Evolutionary conservation across 768 basidiomycete species (phyloP).

Genomic region (Terana coerulea): DNA sequence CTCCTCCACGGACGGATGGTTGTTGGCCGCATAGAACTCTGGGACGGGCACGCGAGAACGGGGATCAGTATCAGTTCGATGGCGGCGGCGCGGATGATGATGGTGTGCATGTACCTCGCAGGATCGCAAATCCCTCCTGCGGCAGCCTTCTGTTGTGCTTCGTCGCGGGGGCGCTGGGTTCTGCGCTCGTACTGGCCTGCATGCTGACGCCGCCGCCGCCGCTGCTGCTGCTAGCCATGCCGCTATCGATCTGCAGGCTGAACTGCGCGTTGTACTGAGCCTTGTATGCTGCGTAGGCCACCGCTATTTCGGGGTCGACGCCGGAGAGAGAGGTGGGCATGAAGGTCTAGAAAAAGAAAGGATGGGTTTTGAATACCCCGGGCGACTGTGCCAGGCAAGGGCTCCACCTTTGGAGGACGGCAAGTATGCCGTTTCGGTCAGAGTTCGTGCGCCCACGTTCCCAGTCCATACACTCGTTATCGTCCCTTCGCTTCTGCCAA

Average conservation of each 20-base stretch:
- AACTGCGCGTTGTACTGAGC: background rate
- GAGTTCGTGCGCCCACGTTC: too few species aligned
- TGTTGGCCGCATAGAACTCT: too few species aligned
- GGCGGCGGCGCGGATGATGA: background rate
- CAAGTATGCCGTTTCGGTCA: too few species aligned
- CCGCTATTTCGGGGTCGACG: background rate
- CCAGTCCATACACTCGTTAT: too few species aligned
- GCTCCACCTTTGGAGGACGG: too few species aligned
- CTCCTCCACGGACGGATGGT: background rate
- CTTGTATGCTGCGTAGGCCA: background rate
- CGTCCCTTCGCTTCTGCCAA: too few species aligned
- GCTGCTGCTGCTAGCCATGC: too few species aligned
- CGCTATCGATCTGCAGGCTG: too few species aligned
- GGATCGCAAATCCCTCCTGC: background rate
- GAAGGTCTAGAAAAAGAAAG: background rate
- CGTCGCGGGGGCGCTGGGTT: background rate
- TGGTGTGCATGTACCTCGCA: background rate
- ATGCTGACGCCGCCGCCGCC: background rate
- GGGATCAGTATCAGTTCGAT: too few species aligned
- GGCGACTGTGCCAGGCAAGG: too few species aligned
- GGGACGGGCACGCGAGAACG: too few species aligned
- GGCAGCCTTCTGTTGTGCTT: background rate
- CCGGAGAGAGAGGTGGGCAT: background rate
- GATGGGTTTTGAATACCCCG: too few species aligned
- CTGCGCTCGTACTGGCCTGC: slow-evolving; percentile 4